Conservation (phyloP, 371 early-diverging fungal genomes). For the Haplosporangium sp. region DNA sequence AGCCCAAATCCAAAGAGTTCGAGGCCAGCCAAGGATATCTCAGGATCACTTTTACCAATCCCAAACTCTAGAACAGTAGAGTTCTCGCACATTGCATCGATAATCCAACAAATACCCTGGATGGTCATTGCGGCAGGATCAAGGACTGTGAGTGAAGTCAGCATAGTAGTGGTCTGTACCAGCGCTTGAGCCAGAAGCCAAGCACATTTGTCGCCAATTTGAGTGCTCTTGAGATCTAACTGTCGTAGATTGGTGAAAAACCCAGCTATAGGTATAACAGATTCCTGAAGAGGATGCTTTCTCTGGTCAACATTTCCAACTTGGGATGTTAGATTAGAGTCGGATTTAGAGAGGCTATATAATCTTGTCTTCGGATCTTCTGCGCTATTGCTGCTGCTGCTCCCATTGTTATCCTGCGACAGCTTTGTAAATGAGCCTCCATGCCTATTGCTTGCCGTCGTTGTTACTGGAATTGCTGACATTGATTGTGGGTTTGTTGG, state of each 20-base stretch:
- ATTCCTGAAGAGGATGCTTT: slow-evolving; percentile 9
- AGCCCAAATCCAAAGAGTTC: slow-evolving; percentile 32
- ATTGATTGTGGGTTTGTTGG: slow-evolving; percentile 3
- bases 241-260: slow-evolving; percentile 42
- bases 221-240: slow-evolving; percentile 47
- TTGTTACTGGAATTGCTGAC: background rate
- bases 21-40: background rate
- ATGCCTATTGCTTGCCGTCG: too few relatives aligned
- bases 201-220: slow-evolving; percentile 31
- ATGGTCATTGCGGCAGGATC: slow-evolving; percentile 30
- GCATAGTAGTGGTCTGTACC: slow-evolving; percentile 29
- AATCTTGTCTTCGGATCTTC: background rate
- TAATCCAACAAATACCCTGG: slow-evolving; percentile 36
- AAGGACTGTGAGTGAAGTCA: slow-evolving; percentile 30
- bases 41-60: slow-evolving; percentile 23
- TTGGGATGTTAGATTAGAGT: slow-evolving; percentile 19
- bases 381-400: background rate
- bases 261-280: slow-evolving; percentile 1
- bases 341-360: background rate
- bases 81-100: slow-evolving; percentile 41
- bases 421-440: background rate
- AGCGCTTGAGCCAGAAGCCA: slow-evolving; percentile 44
- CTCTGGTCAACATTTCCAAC: background rate
- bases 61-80: slow-evolving; percentile 42
- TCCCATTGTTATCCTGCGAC: background rate